Base-by-base conservation (phyloP, 1,284 basidiomycete species). In the Sanghuangporus weigelae region DNA sequence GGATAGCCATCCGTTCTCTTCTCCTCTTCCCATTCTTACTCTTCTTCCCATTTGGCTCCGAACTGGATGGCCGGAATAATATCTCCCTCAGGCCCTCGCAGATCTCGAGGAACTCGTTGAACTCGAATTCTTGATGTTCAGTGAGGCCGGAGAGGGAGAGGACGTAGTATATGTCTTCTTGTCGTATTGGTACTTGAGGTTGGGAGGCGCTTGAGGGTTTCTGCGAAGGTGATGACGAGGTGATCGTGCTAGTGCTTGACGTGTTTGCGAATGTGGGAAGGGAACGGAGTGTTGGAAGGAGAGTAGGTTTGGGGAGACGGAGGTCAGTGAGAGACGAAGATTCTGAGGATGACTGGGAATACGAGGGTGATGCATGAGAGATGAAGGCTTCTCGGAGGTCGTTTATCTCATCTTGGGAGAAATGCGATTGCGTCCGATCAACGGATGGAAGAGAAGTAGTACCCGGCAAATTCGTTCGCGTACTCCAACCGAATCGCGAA, bases 1-100 rank as follows among this genome's bases (percentile, higher is more conserved):
- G 92, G 64, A 93, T 94, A 66, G 82, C 80, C 35, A 66, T 63
- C 63, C 87, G 78, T 67, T 84, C 74, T 21, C 67, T 63, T 63
- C 87, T 78, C 68, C 84, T 74, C 26, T 73, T 73, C 51, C 67
- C 72, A 46, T 70, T 67, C 62, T 71, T 71, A 38, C 68, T 68
- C 23, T 71, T 76, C 60, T 74, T 76, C 0, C 36, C 38, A 72
- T 46, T 46, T 19, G 7, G 2, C 3, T n/a, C 16, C 21, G 16
- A 1, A n/a, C 16, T 46, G 2, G 44, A 19, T 7, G 79, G 87
- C 58, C 80, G 77, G 71, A 86, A 85, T 62, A 83, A 83, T 19
- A 94, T 82, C 69, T 95, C 92, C 73, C 93, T 93, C 67, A 95
- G 76, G 57, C 85, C 88, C 2, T 89, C 91, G 64, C 90, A 94